phyloP scores from a whole-genome alignment of 2,329 filamentous ascomycete species.

The Colletotrichum tanaceti region DNA sequence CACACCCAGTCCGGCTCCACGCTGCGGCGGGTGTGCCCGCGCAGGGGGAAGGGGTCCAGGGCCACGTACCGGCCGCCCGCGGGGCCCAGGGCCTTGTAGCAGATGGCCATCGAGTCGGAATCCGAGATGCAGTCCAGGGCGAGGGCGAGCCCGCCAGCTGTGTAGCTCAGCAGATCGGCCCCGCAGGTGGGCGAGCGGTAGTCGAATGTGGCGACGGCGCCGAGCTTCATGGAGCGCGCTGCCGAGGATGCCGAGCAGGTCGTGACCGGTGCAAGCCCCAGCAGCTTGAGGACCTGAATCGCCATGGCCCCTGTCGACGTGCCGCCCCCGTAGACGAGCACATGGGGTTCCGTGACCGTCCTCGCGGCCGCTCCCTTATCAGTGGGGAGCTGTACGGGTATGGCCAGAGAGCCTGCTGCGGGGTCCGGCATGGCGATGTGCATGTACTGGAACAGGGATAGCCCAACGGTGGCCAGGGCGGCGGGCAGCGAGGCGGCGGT shows the following conservation, averaged over 20 bases:
- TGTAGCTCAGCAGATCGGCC: neutral
- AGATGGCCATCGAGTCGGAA: conserved; percentile 36
- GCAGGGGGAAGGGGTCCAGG: conserved; percentile 41
- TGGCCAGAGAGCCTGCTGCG: too few relatives aligned
- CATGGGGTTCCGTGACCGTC: neutral
- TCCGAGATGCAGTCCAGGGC: conserved; percentile 12
- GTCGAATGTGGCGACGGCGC: conserved; percentile 5
- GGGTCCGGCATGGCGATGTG: neutral
- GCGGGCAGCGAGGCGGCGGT: neutral
- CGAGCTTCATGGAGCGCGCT: neutral
- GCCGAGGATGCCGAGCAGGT: neutral
- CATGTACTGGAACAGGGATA: neutral
- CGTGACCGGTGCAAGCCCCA: neutral
- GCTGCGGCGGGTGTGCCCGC: conserved; percentile 43
- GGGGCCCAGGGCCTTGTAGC: conserved; percentile 39
- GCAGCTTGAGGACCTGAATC: conserved; percentile 11
- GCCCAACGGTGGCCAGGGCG: neutral
- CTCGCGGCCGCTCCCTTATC: too few relatives aligned
- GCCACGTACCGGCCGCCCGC: conserved; percentile 41
- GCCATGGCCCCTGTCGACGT: neutral
- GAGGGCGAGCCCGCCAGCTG: neutral
- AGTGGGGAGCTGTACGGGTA: neutral
- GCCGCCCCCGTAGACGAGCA: conserved; percentile 3
- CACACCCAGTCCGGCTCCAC: conserved; percentile 43
- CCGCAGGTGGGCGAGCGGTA: conserved; percentile 4